phyloP scores from a whole-genome alignment of 1,284 basidiomycete genomes.

The Inonotus obliquus region DNA sequence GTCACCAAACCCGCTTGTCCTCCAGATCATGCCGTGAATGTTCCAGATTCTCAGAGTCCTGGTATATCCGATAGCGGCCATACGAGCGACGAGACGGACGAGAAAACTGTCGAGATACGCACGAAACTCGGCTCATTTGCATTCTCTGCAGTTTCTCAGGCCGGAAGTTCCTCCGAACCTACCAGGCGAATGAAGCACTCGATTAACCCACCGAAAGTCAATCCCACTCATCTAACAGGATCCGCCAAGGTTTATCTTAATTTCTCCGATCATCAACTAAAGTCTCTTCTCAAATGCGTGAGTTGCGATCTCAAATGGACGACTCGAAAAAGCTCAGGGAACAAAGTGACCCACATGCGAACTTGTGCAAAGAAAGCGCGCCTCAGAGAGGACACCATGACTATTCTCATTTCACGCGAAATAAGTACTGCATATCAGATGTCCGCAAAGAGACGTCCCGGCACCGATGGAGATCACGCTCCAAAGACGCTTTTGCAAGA shows the following conservation, averaged over 20 bases:
- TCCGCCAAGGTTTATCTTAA: slow-evolving; percentile 20
- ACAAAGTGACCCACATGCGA: slow-evolving; percentile 64
- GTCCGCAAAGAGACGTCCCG: slow-evolving; percentile 19
- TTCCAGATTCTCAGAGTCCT: neutral
- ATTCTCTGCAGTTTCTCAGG: slow-evolving; percentile 2
- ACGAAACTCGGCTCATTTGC: neutral
- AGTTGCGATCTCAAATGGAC: slow-evolving; percentile 67
- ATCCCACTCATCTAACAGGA: neutral
- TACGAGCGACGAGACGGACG: neutral
- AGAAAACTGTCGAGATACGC: slow-evolving; percentile 5
- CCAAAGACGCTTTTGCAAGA: slow-evolving; percentile 51
- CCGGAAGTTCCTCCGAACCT: neutral
- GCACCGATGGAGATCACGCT: slow-evolving; percentile 22
- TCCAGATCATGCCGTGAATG: neutral
- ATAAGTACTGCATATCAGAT: slow-evolving; percentile 26
- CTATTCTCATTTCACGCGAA: slow-evolving; percentile 46
- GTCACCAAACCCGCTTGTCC: too few species aligned
- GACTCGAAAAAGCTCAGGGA: slow-evolving; percentile 49
- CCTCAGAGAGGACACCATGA: slow-evolving; percentile 51
- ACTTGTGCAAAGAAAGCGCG: slow-evolving; percentile 59
- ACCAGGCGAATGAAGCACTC: neutral
- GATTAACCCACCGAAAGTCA: neutral
- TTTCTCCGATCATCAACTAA: slow-evolving; percentile 44
- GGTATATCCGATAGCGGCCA: too few species aligned
- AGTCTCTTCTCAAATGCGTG: slow-evolving; percentile 51